phyloP scores from a whole-genome alignment of 345 rosid genomes.

The Eucalyptus dawsonii region DNA sequence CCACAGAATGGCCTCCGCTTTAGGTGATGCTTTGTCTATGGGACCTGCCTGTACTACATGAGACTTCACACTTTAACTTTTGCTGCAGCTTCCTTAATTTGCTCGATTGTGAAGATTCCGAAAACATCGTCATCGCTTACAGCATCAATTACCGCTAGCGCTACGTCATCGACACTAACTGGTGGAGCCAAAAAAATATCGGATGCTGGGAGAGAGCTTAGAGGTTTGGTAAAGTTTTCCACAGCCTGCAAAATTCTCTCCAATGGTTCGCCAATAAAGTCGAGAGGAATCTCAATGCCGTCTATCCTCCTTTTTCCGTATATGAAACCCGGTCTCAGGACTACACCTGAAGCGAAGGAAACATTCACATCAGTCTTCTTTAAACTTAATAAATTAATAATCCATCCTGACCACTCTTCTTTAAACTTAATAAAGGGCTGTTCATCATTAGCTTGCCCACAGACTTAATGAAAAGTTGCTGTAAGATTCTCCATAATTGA shows the following conservation, averaged over 20 bases:
- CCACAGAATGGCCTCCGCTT: not conserved
- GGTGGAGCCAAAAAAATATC: slow-evolving; percentile 81
- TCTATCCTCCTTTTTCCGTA: slow-evolving; percentile 66
- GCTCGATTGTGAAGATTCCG: slow-evolving; percentile 83
- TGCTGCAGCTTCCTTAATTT: slow-evolving; percentile 88
- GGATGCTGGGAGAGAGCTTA: slow-evolving; percentile 67
- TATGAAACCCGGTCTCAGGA: slow-evolving; percentile 78
- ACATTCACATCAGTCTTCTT: not conserved
- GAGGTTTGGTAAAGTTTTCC: slow-evolving; percentile 50
- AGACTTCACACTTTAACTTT: slow-evolving; percentile 30
- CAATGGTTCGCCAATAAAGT: slow-evolving; percentile 60
- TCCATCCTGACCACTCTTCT: not conserved
- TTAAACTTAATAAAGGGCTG: not conserved
- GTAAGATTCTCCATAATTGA: not conserved
- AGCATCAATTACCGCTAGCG: slow-evolving; percentile 56
- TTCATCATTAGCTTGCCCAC: not conserved
- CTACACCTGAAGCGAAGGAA: slow-evolving; percentile 39
- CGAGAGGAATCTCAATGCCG: slow-evolving; percentile 75
- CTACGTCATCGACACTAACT: slow-evolving; percentile 68
- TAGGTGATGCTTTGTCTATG: not conserved
- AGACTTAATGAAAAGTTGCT: not conserved
- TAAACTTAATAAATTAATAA: not conserved
- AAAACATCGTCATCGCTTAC: slow-evolving; percentile 68
- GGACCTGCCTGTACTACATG: not conserved
- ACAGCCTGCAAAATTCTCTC: slow-evolving; percentile 46